Evolutionary conservation across 306 rosid species (phyloP).

Genomic region (Vachellia pachyceras): DNA sequence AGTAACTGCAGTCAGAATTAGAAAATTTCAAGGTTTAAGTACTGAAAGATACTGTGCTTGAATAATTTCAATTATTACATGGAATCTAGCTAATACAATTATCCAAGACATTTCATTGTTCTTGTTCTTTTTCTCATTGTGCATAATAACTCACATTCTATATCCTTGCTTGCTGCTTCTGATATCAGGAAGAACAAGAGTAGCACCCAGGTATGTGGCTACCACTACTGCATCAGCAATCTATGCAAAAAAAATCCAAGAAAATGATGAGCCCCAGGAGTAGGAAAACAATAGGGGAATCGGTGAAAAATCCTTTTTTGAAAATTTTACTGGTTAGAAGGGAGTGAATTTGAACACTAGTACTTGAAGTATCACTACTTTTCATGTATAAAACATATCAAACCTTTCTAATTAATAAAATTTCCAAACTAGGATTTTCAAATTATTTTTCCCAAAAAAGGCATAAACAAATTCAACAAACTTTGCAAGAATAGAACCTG

Average conservation of each 20-base stretch:
- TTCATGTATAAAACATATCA: too few relatives aligned
- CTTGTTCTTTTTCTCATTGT: neutral
- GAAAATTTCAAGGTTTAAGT: neutral
- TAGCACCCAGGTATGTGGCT: constrained; percentile 50
- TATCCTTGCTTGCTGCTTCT: constrained; percentile 39
- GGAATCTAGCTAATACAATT: neutral
- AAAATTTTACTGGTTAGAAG: too few relatives aligned
- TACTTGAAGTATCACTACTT: too few relatives aligned
- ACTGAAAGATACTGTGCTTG: too few relatives aligned
- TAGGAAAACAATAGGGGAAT: too few relatives aligned
- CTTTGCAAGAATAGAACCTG: constrained; percentile 37
- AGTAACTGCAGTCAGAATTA: neutral
- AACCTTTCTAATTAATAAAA: too few relatives aligned
- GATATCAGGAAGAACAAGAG: constrained; percentile 56
- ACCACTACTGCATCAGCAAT: constrained; percentile 53
- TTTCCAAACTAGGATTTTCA: too few relatives aligned
- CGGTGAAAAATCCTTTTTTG: too few relatives aligned
- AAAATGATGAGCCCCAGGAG: constrained; percentile 19
- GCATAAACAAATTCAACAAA: neutral
- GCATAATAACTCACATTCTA: constrained; percentile 30
- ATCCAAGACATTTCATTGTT: neutral
- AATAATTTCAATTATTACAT: neutral
- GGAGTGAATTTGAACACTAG: too few relatives aligned
- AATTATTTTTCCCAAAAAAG: neutral
- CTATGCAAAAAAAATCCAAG: constrained; percentile 34